Base-by-base conservation (phyloP, 768 basidiomycete genomes). In the Tulasnella sp. region DNA sequence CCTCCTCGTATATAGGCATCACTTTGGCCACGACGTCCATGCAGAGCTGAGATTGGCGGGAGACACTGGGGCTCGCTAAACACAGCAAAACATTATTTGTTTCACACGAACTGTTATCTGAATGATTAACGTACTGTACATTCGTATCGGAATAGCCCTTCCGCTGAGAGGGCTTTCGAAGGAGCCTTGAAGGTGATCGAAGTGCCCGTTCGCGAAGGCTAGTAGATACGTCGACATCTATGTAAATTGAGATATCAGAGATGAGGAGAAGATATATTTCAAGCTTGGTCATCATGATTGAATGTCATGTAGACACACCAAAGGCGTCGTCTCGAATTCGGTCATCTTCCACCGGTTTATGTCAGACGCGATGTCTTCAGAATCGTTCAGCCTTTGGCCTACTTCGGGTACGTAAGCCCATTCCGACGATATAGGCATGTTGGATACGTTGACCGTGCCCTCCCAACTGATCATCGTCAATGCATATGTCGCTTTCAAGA, bases 201-300 rank as follows among this genome's bases (percentile, higher is more conserved):
- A 96, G 30, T 76, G 72, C 22, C 89, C 89, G 64, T 89, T 91
- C 25, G 91, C 91, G 63, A 76, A 87, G 0, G 90, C 90, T 31
- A 94, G 85, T 53, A 94, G 80, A 73, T 96, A 93, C 2, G 85
- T 84, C 1, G 88, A 92, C 84, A 92, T 86, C 63, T 80, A 60
- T 45, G 1, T 38, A 1, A 52, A 34, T 27, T 38, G 21, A n/a
- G 1, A 31, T 12, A 3, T 27, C 31, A 34, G 15, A 21, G 24
- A 15, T 10, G 4, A 44, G 31, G 5, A 21, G n/a, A n/a, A n/a
- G n/a, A n/a, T n/a, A n/a, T n/a, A 27, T 11, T 30, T 12, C 8
- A n/a, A 2, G 22, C 1, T 15, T 58, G 2, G 3, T 11, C 12
- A 60, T n/a, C 51, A 22, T 10, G 10, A 22, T 22, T 11, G 3